Base-by-base conservation (phyloP, 441 rosid genomes). In the Sinapis alba region DNA sequence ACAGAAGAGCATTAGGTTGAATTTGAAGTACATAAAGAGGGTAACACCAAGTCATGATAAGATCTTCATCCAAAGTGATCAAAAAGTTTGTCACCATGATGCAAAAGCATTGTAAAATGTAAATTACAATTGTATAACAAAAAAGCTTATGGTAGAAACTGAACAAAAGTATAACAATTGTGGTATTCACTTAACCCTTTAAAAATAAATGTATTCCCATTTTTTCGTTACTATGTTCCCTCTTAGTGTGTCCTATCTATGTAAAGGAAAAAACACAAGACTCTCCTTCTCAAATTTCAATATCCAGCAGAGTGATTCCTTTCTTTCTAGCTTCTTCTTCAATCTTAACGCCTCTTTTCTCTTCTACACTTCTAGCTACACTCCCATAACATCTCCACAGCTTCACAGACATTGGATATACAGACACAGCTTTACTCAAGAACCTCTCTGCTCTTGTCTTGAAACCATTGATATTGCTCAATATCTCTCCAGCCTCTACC, bases 401-500 rank as follows among this genome's bases (percentile, higher is more conserved):
- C 50, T 84, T 82, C 60, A 78, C 65, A 12, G 99, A 93, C 81
- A 87, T 89, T 26, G 99, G 97, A 85, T 95, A 80, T 13, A 78
- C 87, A 0, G 86, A 83, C 70, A 90, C 72, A 56, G 90, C 95
- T 85, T 82, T 89, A 82, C 65, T 73, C 80, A 84, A 82, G 80
- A 91, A 96, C 26, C 84, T 87, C 65, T 88, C 87, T 7, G 77
- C 65, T 45, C 84, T 82, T 5, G 78, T 24, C n/a, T 83, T 86
- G 0, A 71, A 65, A 56, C 84, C 88, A 0, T 71, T 64, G 53
- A 83, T 72, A 26, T 45, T 80, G 62, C 81, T 78, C 84, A 96
- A 65, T 68, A 87, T 71, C 9, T 62, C 80, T 2, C 93, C 94
- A 78, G 97, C 90, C 65, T 90, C 93, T 1, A 86, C 90, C 98